Conservation (phyloP, 345 rosid genomes). For the Leavenworthia alabamica region DNA sequence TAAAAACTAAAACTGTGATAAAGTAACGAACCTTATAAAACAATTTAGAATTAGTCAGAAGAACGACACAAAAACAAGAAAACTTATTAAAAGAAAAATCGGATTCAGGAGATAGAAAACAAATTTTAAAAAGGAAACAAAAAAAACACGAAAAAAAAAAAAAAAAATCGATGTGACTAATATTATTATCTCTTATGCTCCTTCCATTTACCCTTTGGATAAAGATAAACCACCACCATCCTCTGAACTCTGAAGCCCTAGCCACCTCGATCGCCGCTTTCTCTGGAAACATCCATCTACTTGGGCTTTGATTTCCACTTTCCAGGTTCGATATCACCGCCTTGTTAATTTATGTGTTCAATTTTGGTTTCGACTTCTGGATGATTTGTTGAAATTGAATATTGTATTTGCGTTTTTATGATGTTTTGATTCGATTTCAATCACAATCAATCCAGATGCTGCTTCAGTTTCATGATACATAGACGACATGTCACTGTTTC, state of each 20-base stretch:
- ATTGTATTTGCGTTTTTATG: not conserved
- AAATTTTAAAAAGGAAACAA: not conserved
- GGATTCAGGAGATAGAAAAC: constrained; percentile 13
- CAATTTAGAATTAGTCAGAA: not conserved
- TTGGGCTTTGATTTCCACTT: not conserved
- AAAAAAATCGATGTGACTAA: not conserved
- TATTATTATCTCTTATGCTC: not conserved
- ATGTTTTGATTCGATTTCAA: constrained; percentile 3
- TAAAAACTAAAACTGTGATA: not conserved
- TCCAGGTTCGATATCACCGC: not conserved
- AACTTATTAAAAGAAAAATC: not conserved
- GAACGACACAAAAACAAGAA: constrained; percentile 7
- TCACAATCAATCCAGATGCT: not conserved
- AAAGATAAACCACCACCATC: too few species aligned
- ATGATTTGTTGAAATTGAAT: not conserved
- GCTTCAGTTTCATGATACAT: not conserved
- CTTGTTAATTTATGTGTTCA: not conserved
- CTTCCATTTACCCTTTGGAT: not conserved
- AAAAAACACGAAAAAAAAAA: not conserved
- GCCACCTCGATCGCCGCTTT: constrained; percentile 11
- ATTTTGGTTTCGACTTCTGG: not conserved
- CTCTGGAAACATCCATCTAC: not conserved
- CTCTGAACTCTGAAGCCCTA: constrained; percentile 25
- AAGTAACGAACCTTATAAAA: not conserved
- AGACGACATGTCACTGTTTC: constrained; percentile 66